phyloP scores from a whole-genome alignment of 179 eudicot species.

The Camellia oleifera region DNA sequence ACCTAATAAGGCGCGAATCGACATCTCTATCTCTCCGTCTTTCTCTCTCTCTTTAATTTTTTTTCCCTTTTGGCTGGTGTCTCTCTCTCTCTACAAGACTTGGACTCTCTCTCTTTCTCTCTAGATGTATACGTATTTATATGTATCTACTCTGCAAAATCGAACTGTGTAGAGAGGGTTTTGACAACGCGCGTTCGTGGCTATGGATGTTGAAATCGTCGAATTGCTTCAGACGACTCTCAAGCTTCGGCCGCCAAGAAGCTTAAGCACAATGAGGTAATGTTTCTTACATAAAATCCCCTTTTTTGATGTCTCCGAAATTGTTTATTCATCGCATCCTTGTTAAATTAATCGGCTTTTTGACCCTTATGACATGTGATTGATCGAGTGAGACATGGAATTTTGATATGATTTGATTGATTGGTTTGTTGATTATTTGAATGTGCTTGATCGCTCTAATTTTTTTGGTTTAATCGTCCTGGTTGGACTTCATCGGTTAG shows the following conservation, averaged over 20 bases:
- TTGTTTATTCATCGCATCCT: neutral
- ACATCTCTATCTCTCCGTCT: neutral
- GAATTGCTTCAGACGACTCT: constrained; percentile 15
- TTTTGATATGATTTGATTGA: neutral
- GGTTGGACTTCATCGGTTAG: neutral
- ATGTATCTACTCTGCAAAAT: neutral
- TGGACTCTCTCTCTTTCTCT: neutral
- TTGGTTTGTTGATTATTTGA: neutral
- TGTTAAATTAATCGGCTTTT: neutral
- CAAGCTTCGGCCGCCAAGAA: constrained; percentile 26
- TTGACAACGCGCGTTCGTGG: neutral
- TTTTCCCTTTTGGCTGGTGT: too few relatives aligned
- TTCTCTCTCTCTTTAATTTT: neutral
- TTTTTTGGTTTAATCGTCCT: neutral
- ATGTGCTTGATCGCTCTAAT: neutral
- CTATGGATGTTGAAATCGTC: constrained; percentile 32
- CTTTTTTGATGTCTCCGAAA: neutral
- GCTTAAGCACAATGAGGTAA: constrained; percentile 32
- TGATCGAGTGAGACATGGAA: neutral
- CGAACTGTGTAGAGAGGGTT: neutral
- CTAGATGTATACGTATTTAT: neutral
- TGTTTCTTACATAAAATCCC: neutral
- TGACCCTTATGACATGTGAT: neutral
- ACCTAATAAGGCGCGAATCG: neutral
- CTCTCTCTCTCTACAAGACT: too few relatives aligned